Percentiles rank a stretch among this genome's conserved stretches.
phyloP scores from a whole-genome alignment of 768 basidiomycete genomes.

The Rhodotorula taiwanensis region DNA sequence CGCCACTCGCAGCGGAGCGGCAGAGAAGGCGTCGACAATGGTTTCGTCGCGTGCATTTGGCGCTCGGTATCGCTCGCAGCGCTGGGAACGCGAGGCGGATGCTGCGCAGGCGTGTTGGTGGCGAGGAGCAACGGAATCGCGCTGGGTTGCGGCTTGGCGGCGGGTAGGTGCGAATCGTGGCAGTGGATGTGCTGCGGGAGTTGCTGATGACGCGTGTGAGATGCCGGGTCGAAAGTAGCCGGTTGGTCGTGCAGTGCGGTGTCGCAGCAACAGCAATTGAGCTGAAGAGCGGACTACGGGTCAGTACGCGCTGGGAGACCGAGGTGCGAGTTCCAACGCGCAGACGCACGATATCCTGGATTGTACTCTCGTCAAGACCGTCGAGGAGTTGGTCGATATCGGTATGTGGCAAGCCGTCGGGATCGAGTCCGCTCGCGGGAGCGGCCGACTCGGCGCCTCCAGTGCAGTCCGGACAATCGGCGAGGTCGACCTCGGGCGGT shows the following conservation, averaged over 20 bases:
- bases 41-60: too few relatives aligned
- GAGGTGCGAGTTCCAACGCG: neutral
- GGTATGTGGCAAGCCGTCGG: too few relatives aligned
- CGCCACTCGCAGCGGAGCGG: slow-evolving; percentile 7
- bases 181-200: slow-evolving; percentile 30
- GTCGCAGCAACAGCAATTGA: slow-evolving; percentile 34
- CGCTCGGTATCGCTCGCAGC: too few relatives aligned
- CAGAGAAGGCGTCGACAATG: too few relatives aligned
- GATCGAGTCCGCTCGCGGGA: too few relatives aligned
- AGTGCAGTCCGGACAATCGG: neutral
- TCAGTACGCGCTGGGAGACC: neutral
- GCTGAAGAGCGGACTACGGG: neutral
- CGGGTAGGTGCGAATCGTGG: neutral
- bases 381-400: slow-evolving; percentile 9
- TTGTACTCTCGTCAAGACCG: slow-evolving; percentile 27
- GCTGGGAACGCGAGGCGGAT: too few relatives aligned
- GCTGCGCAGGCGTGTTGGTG: neutral
- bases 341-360: slow-evolving; percentile 31
- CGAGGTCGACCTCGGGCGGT: neutral
- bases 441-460: too few relatives aligned
- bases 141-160: too few relatives aligned
- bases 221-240: slow-evolving; percentile 13
- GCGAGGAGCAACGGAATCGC: neutral
- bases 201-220: slow-evolving; percentile 6
- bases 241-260: slow-evolving; percentile 20